A percentile compares a stretch with the other conserved stretches of the same genome.
Conservation (phyloP, 2,329 filamentous ascomycete species). For the Nemania sp. region DNA sequence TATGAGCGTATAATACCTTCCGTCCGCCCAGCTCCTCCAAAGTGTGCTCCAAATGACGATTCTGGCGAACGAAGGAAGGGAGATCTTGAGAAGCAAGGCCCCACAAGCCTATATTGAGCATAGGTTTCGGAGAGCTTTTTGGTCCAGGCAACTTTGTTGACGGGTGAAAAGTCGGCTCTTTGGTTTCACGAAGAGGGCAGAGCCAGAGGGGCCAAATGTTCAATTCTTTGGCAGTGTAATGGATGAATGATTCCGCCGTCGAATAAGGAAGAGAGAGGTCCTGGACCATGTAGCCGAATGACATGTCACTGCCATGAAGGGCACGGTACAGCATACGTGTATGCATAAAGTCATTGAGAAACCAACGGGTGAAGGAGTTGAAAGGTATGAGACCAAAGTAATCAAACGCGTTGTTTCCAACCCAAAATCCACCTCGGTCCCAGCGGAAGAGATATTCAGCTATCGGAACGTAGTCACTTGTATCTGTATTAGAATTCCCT, state of each 20-base stretch:
- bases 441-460: constrained; percentile 71
- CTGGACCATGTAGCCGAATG: constrained; percentile 64
- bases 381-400: constrained; percentile 66
- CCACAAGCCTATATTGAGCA: constrained; percentile 68
- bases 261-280: constrained; percentile 58
- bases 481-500: constrained; percentile 30
- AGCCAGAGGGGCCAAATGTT: constrained; percentile 59
- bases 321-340: constrained; percentile 68
- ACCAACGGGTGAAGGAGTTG: constrained; percentile 62
- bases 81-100: constrained; percentile 49
- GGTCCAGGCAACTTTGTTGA: constrained; percentile 49
- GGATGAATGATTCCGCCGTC: constrained; percentile 47
- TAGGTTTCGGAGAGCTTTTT: constrained; percentile 37
- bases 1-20: constrained; percentile 72
- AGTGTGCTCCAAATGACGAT: constrained; percentile 62
- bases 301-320: constrained; percentile 61
- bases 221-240: constrained; percentile 50
- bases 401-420: constrained; percentile 60
- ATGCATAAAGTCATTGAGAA: constrained; percentile 63
- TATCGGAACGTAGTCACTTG: constrained; percentile 60
- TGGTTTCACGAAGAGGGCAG: constrained; percentile 51
- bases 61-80: constrained; percentile 53
- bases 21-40: constrained; percentile 62
- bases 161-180: constrained; percentile 49
- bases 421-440: constrained; percentile 71